These are phyloP conservation scores for Aspergillus indologenus DNA, from an alignment of 495 filamentous ascomycete species.

Conservation along the genomic window DNA sequence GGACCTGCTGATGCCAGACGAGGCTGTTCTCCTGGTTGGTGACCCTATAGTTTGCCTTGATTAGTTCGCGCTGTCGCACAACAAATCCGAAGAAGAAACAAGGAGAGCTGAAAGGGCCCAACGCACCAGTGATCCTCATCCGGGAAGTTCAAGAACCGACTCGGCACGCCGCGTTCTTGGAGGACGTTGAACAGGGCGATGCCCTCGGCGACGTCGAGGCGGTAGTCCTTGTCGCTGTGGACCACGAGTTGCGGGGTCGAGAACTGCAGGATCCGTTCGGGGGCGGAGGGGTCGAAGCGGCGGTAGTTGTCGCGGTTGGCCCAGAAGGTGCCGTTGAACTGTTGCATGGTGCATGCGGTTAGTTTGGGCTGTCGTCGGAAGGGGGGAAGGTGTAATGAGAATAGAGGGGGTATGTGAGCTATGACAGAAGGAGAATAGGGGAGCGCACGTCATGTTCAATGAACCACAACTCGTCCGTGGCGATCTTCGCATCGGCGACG, in stretches of 20 bases:
- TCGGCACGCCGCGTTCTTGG: constrained; percentile 53
- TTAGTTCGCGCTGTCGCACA: background rate
- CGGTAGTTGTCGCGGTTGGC: constrained; percentile 41
- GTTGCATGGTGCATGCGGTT: background rate
- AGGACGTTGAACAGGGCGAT: constrained; percentile 47
- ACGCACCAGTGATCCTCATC: constrained; percentile 51
- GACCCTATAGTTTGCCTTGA: constrained; percentile 24
- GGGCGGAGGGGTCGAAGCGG: constrained; percentile 40
- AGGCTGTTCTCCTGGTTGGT: constrained; percentile 40
- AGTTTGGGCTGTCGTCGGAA: too few relatives aligned
- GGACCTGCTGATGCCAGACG: constrained; percentile 48
- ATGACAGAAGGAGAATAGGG: background rate
- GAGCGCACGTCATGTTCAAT: constrained; percentile 33
- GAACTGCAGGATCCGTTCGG: constrained; percentile 36
- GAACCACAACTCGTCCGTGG: constrained; percentile 50
- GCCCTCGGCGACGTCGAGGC: constrained; percentile 42
- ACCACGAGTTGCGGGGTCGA: constrained; percentile 46
- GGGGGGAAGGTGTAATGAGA: background rate
- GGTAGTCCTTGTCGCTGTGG: constrained; percentile 45
- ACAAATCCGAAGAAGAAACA: too few relatives aligned
- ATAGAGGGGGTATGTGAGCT: constrained; percentile 21
- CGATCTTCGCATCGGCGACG: constrained; percentile 40
- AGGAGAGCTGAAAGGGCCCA: background rate
- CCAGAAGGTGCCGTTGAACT: constrained; percentile 48
- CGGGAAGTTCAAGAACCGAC: constrained; percentile 52